These are phyloP conservation scores for Fusarium sp. DNA, from an alignment of 2,329 filamentous ascomycete species.

Conservation along the genomic window DNA sequence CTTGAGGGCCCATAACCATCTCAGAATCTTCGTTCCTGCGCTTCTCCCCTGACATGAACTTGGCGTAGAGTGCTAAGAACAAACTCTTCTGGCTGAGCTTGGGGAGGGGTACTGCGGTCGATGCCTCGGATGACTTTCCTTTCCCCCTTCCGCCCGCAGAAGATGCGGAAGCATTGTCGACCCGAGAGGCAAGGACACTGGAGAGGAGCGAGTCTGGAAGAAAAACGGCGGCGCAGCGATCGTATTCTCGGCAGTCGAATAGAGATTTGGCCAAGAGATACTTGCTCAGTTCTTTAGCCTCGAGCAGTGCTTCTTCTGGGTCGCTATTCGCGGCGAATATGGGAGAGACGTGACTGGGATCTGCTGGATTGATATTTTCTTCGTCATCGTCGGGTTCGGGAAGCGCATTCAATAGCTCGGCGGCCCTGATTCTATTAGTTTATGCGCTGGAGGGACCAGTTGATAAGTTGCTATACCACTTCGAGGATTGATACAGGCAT, in stretches of 20 bases:
- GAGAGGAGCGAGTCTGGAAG: conserved; percentile 83
- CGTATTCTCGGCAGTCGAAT: conserved; percentile 95
- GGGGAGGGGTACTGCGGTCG: conserved; percentile 55
- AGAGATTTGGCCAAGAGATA: conserved; percentile 93
- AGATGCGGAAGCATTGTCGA: conserved; percentile 51
- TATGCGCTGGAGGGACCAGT: neutral
- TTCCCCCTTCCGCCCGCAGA: conserved; percentile 72
- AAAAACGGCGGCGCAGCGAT: conserved; percentile 91
- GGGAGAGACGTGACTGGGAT: conserved; percentile 57
- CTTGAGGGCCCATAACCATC: conserved; percentile 94
- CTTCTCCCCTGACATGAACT: conserved; percentile 94
- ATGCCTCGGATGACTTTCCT: conserved; percentile 49
- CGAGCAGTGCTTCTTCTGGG: conserved; percentile 77
- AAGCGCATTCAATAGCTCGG: conserved; percentile 90
- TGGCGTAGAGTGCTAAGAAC: conserved; percentile 92
- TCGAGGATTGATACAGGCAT: conserved; percentile 94
- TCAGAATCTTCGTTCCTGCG: conserved; percentile 96
- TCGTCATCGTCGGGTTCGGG: conserved; percentile 70
- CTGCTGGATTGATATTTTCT: conserved; percentile 50
- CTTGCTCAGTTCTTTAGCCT: conserved; percentile 81
- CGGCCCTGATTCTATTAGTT: conserved; percentile 73
- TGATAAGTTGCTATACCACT: conserved; percentile 74
- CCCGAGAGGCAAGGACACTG: conserved; percentile 67
- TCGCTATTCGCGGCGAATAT: conserved; percentile 71
- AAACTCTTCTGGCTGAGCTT: conserved; percentile 88